A percentile compares a stretch with the other conserved stretches of the same genome.
These are phyloP conservation scores for Physaria fendleri DNA, from an alignment of 345 rosid genomes.

Conservation along the genomic window DNA sequence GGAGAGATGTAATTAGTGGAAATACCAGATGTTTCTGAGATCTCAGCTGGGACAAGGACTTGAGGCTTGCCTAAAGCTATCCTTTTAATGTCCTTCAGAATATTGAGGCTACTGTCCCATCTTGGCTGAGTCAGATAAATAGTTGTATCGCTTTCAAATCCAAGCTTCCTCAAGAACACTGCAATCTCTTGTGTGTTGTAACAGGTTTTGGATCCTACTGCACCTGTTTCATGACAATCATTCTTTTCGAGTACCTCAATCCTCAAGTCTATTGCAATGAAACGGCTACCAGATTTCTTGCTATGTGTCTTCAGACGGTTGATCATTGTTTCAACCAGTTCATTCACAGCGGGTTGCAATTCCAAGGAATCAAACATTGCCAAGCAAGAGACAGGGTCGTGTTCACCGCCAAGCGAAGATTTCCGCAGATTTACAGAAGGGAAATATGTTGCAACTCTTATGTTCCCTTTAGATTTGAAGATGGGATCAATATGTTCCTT, in stretches of 20 bases:
- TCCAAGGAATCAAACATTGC: slow-evolving; percentile 84
- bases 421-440: slow-evolving; percentile 85
- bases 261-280: slow-evolving; percentile 87
- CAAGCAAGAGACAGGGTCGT: slow-evolving; percentile 66
- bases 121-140: slow-evolving; percentile 89
- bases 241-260: slow-evolving; percentile 66
- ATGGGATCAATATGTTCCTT: slow-evolving; percentile 58
- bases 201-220: slow-evolving; percentile 62
- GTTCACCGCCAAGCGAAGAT: slow-evolving; percentile 43
- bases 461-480: slow-evolving; percentile 66
- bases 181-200: slow-evolving; percentile 74
- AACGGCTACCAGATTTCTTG: slow-evolving; percentile 64
- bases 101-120: slow-evolving; percentile 79
- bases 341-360: slow-evolving; percentile 62
- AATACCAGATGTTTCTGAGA: slow-evolving; percentile 50
- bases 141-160: slow-evolving; percentile 64
- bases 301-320: slow-evolving; percentile 64
- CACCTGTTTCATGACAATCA: slow-evolving; percentile 47
- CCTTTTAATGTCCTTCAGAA: slow-evolving; percentile 80
- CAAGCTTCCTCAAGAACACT: slow-evolving; percentile 75
- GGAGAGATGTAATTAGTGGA: slow-evolving; percentile 63
- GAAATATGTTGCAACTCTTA: slow-evolving; percentile 84
- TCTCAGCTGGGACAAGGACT: slow-evolving; percentile 74
- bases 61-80: slow-evolving; percentile 81
- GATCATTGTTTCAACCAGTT: slow-evolving; percentile 73